Evolutionary conservation across 2,329 filamentous ascomycete species (phyloP).

Genomic region (Lasiodiplodia hormozganensis): DNA sequence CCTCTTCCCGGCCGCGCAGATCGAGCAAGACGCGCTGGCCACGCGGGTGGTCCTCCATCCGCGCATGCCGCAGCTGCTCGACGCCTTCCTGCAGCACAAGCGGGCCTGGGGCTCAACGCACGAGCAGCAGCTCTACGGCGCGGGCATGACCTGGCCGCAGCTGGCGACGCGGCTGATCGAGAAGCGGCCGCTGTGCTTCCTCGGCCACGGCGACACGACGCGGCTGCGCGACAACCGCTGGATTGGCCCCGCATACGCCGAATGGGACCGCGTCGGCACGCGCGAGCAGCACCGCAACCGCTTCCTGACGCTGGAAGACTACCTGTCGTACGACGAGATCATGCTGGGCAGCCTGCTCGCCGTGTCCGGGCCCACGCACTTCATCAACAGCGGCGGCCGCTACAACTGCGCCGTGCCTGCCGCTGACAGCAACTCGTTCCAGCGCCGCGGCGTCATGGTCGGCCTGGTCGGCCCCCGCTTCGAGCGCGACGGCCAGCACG

Average conservation of each 20-base stretch:
- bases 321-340: slow-evolving; percentile 45
- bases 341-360: slow-evolving; percentile 42
- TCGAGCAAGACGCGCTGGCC: slow-evolving; percentile 32
- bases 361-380: slow-evolving; percentile 38
- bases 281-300: slow-evolving; percentile 29
- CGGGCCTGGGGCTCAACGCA: slow-evolving; percentile 35
- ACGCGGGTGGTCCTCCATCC: slow-evolving; percentile 41
- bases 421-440: slow-evolving; percentile 31
- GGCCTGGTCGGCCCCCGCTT: slow-evolving; percentile 43
- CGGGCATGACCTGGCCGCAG: slow-evolving; percentile 30
- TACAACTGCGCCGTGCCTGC: slow-evolving; percentile 32
- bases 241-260: slow-evolving; percentile 14
- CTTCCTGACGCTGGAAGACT: slow-evolving; percentile 35
- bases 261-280: slow-evolving; percentile 41
- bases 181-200: slow-evolving; percentile 40
- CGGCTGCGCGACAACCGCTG: slow-evolving; percentile 36
- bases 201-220: slow-evolving; percentile 37
- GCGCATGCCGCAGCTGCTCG: slow-evolving; percentile 36
- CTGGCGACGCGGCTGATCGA: slow-evolving; percentile 38
- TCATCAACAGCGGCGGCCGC: slow-evolving; percentile 34
- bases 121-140: slow-evolving; percentile 39
- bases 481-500: slow-evolving; percentile 40
- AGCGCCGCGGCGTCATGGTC: slow-evolving; percentile 40
- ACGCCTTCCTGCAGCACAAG: slow-evolving; percentile 40
- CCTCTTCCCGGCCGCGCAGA: slow-evolving; percentile 33